A percentile compares a stretch with the other conserved stretches of the same genome.
These are phyloP conservation scores for Fusarium pseudograminearum DNA, from an alignment of 2,329 filamentous ascomycete genomes.

Conservation along the genomic window DNA sequence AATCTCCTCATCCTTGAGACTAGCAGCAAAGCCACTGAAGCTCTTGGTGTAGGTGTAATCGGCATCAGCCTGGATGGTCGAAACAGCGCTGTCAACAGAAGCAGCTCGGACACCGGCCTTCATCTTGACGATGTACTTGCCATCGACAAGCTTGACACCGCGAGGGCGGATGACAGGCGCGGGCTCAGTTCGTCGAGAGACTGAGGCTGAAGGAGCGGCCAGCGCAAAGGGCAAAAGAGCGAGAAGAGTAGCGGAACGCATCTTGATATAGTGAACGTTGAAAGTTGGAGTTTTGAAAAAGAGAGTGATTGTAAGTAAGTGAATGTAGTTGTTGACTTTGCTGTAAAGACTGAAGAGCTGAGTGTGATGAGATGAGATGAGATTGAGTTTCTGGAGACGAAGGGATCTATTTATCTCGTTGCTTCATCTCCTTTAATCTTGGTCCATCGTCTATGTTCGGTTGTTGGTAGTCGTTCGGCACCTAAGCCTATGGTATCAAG, in stretches of 20 bases:
- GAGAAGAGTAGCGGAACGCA: constrained; percentile 52
- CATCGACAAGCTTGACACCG: constrained; percentile 49
- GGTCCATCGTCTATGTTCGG: constrained; percentile 1
- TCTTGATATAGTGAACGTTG: constrained; percentile 41
- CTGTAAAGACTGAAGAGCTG: constrained; percentile 30
- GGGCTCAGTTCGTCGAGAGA: constrained; percentile 49
- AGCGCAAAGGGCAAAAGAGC: constrained; percentile 51
- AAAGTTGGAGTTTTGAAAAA: constrained; percentile 11
- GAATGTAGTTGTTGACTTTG: constrained; percentile 18
- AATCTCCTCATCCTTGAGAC: constrained; percentile 45
- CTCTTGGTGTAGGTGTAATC: constrained; percentile 47
- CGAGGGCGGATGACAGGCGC: constrained; percentile 53
- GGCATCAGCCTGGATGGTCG: constrained; percentile 49
- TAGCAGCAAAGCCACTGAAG: constrained; percentile 49
- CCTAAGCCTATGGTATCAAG: constrained; percentile 19
- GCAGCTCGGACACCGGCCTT: constrained; percentile 40
- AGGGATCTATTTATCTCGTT: constrained; percentile 37
- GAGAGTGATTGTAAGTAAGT: constrained; percentile 22
- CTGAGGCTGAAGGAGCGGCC: constrained; percentile 44
- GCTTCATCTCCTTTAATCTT: constrained; percentile 12
- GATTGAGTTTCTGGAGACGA: background rate
- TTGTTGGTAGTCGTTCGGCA: constrained; percentile 22
- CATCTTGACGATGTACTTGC: constrained; percentile 56
- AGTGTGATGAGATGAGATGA: constrained; percentile 25
- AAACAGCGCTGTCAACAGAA: constrained; percentile 45